Percentiles rank a stretch among this genome's conserved stretches.
Evolutionary conservation across 2,329 filamentous ascomycete species (phyloP).

Genomic region (Hypoxylon rubiginosum): DNA sequence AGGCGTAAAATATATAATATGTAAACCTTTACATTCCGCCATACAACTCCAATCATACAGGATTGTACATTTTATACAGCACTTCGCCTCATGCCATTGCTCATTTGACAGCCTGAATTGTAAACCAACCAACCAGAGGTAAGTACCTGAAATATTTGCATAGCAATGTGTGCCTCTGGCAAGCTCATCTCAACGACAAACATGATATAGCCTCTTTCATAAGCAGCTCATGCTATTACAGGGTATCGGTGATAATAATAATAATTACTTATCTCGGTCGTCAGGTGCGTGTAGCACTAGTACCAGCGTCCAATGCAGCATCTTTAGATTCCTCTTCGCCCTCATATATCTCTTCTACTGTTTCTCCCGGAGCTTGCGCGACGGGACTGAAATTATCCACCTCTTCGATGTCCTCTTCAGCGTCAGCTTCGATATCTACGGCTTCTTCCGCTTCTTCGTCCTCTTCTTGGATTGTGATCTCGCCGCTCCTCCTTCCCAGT

Average conservation of each 20-base stretch:
- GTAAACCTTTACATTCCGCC: not conserved
- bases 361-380: constrained; percentile 48
- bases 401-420: constrained; percentile 51
- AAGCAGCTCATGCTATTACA: constrained; percentile 24
- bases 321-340: constrained; percentile 34
- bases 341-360: constrained; percentile 53
- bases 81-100: not conserved
- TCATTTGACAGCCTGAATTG: constrained; percentile 12
- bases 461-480: constrained; percentile 79
- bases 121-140: constrained; percentile 11
- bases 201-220: not conserved
- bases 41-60: constrained; percentile 24
- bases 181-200: not conserved
- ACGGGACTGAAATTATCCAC: constrained; percentile 54
- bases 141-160: constrained; percentile 13
- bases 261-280: constrained; percentile 14
- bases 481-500: constrained; percentile 76
- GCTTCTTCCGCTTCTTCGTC: constrained; percentile 65
- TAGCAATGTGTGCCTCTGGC: constrained; percentile 15
- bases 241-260: constrained; percentile 37
- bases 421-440: constrained; percentile 41
- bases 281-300: not conserved
- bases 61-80: constrained; percentile 3
- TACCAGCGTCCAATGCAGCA: constrained; percentile 6
- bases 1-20: constrained; percentile 16